Conservation (phyloP, 2,329 filamentous ascomycete genomes). For the Aspergillus latus region DNA sequence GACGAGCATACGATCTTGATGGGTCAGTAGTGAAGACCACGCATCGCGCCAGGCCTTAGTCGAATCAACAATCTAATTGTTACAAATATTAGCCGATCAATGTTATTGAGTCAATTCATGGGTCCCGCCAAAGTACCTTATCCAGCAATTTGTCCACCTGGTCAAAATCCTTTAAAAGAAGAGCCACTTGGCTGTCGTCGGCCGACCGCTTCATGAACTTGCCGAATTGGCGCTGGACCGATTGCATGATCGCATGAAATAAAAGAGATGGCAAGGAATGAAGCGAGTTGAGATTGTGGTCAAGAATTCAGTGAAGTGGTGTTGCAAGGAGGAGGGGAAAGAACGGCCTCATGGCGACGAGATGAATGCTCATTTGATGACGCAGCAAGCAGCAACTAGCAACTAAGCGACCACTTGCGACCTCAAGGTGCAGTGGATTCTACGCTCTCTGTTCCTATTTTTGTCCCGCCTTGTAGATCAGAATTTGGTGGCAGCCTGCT, state of each 20-base stretch:
- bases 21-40: conserved; percentile 70
- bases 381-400: conserved; percentile 19
- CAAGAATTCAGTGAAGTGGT: neutral
- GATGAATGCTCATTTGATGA: conserved; percentile 16
- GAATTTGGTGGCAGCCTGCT: neutral
- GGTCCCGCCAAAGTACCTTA: conserved; percentile 53
- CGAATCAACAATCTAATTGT: conserved; percentile 67
- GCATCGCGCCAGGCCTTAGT: conserved; percentile 74
- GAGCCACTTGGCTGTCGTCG: conserved; percentile 73
- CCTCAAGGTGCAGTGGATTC: conserved; percentile 9
- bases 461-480: conserved; percentile 14
- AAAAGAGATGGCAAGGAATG: neutral
- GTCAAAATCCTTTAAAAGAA: conserved; percentile 75
- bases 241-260: conserved; percentile 31
- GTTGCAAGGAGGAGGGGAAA: conserved; percentile 1
- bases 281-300: neutral
- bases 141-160: conserved; percentile 73
- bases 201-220: conserved; percentile 69
- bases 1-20: conserved; percentile 65
- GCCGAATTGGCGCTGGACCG: conserved; percentile 71
- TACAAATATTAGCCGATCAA: neutral
- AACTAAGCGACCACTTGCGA: neutral
- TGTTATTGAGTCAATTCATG: neutral
- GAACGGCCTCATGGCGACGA: conserved; percentile 14
- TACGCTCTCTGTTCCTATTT: conserved; percentile 13